Conservation (phyloP, 1,139 yeast species). For the Zygoascus hellenicus region DNA sequence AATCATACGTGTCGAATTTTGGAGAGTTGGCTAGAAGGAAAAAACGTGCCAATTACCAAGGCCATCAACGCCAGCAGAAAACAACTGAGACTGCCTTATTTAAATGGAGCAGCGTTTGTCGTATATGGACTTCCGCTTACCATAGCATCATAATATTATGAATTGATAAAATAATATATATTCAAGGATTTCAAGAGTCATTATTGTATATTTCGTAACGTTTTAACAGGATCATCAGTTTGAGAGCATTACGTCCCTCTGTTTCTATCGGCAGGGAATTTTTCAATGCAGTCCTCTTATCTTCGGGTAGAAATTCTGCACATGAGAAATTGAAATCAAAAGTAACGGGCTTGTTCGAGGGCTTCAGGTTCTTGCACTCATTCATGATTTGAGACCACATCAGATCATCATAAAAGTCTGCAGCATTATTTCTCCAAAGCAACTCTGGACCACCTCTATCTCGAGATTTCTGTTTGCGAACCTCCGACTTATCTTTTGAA, state of each 20-base stretch:
- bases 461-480: background rate
- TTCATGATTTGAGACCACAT: constrained; percentile 12
- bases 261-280: background rate
- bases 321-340: background rate
- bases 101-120: constrained; percentile 81
- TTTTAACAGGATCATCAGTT: constrained; percentile 1
- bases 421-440: constrained; percentile 13
- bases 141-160: background rate
- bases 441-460: background rate
- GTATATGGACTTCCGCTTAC: constrained; percentile 66
- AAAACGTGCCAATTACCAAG: constrained; percentile 35
- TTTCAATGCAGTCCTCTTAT: background rate
- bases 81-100: constrained; percentile 33
- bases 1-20: constrained; percentile 58
- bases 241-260: background rate
- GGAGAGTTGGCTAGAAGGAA: constrained; percentile 54
- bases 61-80: constrained; percentile 42
- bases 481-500: constrained; percentile 3
- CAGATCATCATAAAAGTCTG: constrained; percentile 12
- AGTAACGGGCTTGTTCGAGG: background rate
- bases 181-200: too few relatives aligned
- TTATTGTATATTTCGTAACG: constrained; percentile 6
- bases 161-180: constrained; percentile 2
- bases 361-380: constrained; percentile 5
- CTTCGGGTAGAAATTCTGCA: too few relatives aligned